Percentiles rank a stretch among this genome's conserved stretches.
phyloP scores from a whole-genome alignment of 768 basidiomycete genomes.

The Suillus alpinus region DNA sequence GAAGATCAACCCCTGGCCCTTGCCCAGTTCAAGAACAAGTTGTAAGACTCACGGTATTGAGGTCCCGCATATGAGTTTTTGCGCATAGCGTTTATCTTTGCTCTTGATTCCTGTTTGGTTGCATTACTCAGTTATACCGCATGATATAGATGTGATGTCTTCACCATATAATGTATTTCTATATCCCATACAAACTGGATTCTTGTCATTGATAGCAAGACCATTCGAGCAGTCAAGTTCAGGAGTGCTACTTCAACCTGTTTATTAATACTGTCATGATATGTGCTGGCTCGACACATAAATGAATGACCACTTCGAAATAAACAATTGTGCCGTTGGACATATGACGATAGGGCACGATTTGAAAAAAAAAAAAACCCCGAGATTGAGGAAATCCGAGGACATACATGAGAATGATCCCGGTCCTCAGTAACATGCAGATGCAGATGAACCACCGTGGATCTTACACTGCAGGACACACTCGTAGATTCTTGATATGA shows the following conservation, averaged over 20 bases:
- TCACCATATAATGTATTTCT: neutral
- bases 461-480: neutral
- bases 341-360: neutral
- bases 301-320: neutral
- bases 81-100: too few species aligned
- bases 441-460: neutral
- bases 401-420: neutral
- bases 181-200: neutral
- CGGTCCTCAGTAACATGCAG: neutral
- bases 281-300: neutral
- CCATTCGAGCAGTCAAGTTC: neutral
- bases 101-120: neutral
- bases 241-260: neutral
- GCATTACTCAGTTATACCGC: neutral
- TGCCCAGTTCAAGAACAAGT: slow-evolving; percentile 21
- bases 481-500: neutral
- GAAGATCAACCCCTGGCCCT: slow-evolving; percentile 30
- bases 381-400: neutral
- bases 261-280: neutral
- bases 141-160: neutral
- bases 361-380: neutral
- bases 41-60: slow-evolving; percentile 5
- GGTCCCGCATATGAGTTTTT: neutral
- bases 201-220: neutral
- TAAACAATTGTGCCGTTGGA: neutral